Conservation (phyloP, 768 basidiomycete species). For the Sporobolomyces phaffii region DNA sequence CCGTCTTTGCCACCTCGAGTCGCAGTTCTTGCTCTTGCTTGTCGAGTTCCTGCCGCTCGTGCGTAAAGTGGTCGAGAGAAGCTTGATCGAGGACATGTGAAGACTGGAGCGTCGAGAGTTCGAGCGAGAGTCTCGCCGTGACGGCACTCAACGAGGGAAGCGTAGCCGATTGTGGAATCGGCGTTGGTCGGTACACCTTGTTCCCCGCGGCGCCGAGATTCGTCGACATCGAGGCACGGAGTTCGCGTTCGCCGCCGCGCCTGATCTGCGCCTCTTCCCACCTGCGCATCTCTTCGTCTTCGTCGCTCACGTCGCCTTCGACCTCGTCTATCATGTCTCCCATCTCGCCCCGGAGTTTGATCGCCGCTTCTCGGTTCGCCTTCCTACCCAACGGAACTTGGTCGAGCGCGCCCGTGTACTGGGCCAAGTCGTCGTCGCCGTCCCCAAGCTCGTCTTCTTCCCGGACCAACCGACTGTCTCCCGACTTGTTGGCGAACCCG, state of each 20-base stretch:
- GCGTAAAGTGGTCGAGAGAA: constrained; percentile 42
- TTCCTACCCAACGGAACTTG: constrained; percentile 11
- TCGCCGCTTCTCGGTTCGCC: constrained; percentile 40
- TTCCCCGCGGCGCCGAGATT: constrained; percentile 23
- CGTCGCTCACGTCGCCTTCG: constrained; percentile 47
- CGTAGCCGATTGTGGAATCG: constrained; percentile 47
- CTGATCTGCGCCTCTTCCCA: constrained; percentile 48
- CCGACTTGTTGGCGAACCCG: constrained; percentile 45
- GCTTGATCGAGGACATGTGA: constrained; percentile 42
- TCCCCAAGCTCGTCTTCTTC: constrained; percentile 51
- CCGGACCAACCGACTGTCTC: constrained; percentile 48
- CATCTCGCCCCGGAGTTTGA: constrained; percentile 46
- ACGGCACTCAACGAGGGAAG: constrained; percentile 46
- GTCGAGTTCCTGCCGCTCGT: constrained; percentile 46
- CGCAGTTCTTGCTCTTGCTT: constrained; percentile 48
- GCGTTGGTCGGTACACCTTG: constrained; percentile 44
- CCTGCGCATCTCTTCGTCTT: constrained; percentile 44
- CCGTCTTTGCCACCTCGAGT: constrained; percentile 47
- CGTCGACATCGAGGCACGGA: neutral
- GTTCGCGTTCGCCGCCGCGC: constrained; percentile 42
- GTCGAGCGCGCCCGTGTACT: constrained; percentile 26
- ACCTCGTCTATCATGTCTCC: constrained; percentile 49
- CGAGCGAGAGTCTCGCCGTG: constrained; percentile 45
- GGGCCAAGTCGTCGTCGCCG: constrained; percentile 37
- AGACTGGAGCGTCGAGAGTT: constrained; percentile 43